Conservation (phyloP, 179 eudicot species). For the Silene coronaria region DNA sequence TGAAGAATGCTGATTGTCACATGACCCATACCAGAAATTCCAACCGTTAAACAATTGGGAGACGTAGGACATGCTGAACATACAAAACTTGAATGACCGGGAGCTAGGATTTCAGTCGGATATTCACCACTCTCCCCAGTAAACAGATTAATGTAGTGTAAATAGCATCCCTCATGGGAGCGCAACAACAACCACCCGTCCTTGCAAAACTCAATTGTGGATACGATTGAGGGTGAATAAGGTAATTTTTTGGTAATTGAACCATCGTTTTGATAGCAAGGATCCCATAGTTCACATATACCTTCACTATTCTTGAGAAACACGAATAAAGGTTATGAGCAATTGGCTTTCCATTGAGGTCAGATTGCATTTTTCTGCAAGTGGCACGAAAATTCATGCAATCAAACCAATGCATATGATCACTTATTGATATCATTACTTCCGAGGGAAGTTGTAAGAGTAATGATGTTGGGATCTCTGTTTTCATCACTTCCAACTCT, state of each 20-base stretch:
- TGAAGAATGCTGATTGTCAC: not conserved
- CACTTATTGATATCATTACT: too few relatives aligned
- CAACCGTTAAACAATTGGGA: constrained; percentile 4
- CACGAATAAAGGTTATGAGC: not conserved
- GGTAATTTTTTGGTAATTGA: not conserved
- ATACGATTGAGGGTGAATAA: not conserved
- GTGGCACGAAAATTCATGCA: too few relatives aligned
- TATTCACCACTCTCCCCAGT: not conserved
- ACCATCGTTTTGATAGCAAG: not conserved
- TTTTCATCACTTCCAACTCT: too few relatives aligned
- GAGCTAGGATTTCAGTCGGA: not conserved
- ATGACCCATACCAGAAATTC: not conserved
- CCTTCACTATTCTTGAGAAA: not conserved
- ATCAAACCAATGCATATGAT: too few relatives aligned
- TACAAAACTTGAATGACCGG: not conserved
- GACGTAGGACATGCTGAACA: constrained; percentile 13
- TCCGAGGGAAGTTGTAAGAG: too few relatives aligned
- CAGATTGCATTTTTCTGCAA: too few relatives aligned
- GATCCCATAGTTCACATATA: not conserved
- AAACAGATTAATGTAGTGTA: not conserved
- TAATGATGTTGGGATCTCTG: too few relatives aligned
- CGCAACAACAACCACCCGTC: constrained; percentile 4
- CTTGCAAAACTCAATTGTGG: not conserved
- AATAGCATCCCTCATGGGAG: not conserved
- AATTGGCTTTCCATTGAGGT: too few relatives aligned